These are phyloP conservation scores for Paraconiothyrium sp. DNA, from an alignment of 2,329 filamentous ascomycete genomes.

Conservation along the genomic window DNA sequence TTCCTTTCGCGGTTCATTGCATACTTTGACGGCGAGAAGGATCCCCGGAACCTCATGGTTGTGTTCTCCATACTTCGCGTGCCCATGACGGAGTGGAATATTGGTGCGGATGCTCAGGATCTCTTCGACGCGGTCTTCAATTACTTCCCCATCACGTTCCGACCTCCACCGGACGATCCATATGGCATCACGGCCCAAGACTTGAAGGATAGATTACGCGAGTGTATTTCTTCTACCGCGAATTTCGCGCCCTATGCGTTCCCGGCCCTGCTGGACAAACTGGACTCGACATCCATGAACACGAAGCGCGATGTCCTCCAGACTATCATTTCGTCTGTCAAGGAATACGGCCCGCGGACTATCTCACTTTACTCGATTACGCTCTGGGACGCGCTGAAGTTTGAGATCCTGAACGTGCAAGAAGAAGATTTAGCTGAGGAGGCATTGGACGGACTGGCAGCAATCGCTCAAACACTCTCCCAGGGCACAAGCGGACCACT, in stretches of 20 bases:
- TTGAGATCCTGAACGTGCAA: constrained; percentile 72
- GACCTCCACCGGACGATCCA: constrained; percentile 73
- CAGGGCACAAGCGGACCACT: constrained; percentile 58
- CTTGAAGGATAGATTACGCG: constrained; percentile 69
- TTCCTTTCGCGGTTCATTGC: constrained; percentile 70
- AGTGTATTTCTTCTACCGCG: constrained; percentile 70
- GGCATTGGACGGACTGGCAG: constrained; percentile 64
- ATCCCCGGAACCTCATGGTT: constrained; percentile 75
- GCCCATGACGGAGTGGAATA: constrained; percentile 74
- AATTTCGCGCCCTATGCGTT: constrained; percentile 73
- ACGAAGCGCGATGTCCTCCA: constrained; percentile 75
- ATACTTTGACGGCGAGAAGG: constrained; percentile 74
- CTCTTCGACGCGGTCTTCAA: constrained; percentile 76
- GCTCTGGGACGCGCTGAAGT: constrained; percentile 74
- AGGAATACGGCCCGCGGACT: constrained; percentile 67
- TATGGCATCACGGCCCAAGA: constrained; percentile 76
- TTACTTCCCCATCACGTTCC: constrained; percentile 77
- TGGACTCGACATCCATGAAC: constrained; percentile 74
- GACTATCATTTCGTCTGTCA: constrained; percentile 67
- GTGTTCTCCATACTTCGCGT: constrained; percentile 74
- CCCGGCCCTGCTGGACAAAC: constrained; percentile 73
- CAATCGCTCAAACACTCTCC: constrained; percentile 66
- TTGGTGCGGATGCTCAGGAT: constrained; percentile 66
- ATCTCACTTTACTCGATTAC: constrained; percentile 71
- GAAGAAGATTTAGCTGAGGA: constrained; percentile 72